These are phyloP conservation scores for Massariosphaeria phaeospora DNA, from an alignment of 495 filamentous ascomycete genomes.

Conservation along the genomic window DNA sequence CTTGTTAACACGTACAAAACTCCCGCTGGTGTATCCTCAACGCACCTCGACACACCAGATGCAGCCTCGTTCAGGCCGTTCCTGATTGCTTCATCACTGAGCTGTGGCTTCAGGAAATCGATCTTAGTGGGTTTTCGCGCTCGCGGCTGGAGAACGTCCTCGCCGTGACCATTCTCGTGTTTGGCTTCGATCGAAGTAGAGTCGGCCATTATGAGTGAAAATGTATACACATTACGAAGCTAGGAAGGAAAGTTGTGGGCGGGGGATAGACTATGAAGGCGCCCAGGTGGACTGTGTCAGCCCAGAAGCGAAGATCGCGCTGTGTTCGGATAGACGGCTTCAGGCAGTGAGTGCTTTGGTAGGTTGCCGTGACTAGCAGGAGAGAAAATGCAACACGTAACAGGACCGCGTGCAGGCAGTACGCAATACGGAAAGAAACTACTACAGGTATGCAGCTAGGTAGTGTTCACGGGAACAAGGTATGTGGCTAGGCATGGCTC, in stretches of 20 bases:
- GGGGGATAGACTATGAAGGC: background rate
- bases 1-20: constrained; percentile 5
- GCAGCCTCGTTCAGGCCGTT: constrained; percentile 14
- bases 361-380: too few relatives aligned
- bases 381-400: too few relatives aligned
- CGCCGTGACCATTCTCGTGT: constrained; percentile 7
- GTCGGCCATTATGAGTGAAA: constrained; percentile 23
- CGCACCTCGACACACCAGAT: constrained; percentile 29
- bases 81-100: background rate
- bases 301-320: too few relatives aligned
- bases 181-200: constrained; percentile 21
- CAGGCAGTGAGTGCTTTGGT: too few relatives aligned
- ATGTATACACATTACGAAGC: constrained; percentile 7
- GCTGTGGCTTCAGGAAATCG: constrained; percentile 19
- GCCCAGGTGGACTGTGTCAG: too few relatives aligned
- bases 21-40: background rate
- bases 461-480: too few relatives aligned
- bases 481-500: too few relatives aligned
- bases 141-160: constrained; percentile 25
- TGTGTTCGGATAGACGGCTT: too few relatives aligned
- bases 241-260: background rate
- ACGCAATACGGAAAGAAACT: too few relatives aligned
- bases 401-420: too few relatives aligned
- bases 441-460: too few relatives aligned
- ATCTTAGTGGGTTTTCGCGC: constrained; percentile 24